Conservation (phyloP, 805 yeast species). For the Metschnikowia gelsemii region DNA sequence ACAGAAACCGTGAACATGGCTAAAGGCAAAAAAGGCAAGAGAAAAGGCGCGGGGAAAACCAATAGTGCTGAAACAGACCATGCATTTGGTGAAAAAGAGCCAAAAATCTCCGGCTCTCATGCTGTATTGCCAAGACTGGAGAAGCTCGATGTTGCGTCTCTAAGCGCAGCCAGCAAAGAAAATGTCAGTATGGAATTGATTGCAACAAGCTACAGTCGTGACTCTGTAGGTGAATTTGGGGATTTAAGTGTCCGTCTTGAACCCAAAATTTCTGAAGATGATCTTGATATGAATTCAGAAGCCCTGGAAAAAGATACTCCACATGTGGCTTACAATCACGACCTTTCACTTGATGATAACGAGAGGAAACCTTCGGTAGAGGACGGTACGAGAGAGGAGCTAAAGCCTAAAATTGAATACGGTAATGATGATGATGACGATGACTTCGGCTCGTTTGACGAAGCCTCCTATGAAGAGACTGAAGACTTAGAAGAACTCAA, state of each 20-base stretch:
- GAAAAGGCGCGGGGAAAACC: slow-evolving; percentile 17
- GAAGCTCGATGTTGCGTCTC: background rate
- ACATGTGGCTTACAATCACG: too few species aligned
- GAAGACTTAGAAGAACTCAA: background rate
- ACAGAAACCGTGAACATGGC: slow-evolving; percentile 3
- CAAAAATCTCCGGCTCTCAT: background rate
- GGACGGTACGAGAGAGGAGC: too few species aligned
- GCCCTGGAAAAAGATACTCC: too few species aligned
- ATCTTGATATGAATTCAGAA: too few species aligned
- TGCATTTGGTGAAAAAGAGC: background rate
- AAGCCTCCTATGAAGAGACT: slow-evolving; percentile 30
- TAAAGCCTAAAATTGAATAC: background rate
- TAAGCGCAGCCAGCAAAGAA: background rate
- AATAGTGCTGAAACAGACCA: slow-evolving; percentile 7
- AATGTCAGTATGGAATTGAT: too few species aligned
- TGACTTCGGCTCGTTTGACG: slow-evolving; percentile 41
- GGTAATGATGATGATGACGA: slow-evolving; percentile 26
- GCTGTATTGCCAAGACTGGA: background rate
- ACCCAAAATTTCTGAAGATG: too few species aligned
- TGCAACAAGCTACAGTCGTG: too few species aligned
- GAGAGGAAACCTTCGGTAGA: too few species aligned
- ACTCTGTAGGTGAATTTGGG: too few species aligned
- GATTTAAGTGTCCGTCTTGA: too few species aligned
- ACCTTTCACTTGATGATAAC: too few species aligned
- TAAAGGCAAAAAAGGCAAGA: slow-evolving; percentile 8